Evolutionary conservation across 805 yeast genomes (phyloP), one percentile per base, ranked within the genome.

Genomic region (Metschnikowia lunata): DNA sequence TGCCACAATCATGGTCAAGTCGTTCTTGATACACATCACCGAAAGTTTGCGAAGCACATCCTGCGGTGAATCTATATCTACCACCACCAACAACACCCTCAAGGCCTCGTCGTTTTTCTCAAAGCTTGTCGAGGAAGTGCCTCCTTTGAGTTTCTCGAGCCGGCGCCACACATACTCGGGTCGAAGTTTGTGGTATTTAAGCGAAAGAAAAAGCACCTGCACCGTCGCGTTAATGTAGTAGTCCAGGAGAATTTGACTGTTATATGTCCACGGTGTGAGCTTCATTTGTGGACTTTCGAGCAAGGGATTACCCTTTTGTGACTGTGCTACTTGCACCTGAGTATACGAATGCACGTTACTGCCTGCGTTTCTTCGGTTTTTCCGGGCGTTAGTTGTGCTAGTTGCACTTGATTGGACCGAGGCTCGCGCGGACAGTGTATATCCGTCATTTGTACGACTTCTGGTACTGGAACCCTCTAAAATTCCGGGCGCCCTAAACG

Each of bases 261-360:
- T 82, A 67, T 59, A 80, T 52, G 80, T 77, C 76, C 68, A 79
- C 43, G 70, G 76, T 0, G 72, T 75, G 38, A 71, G 72, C 37
- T 76, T 77, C 59, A 85, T 61, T 43, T 59, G 48, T 4, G 74
- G 63, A 29, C 72, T 67, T 37, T 74, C 74, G 7, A 86, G 62
- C 34, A 85, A 59, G 6, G 91, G 91, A 56, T 86, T 86, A 1
- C 87, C 90, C 39, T 75, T 79, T 58, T 86, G 93, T 0, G 83
- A 72, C 33, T 78, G 76, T 34, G 82, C 76, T 5, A 85, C 86
- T 34, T 76, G 72, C 0, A 82, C 71, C 3, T 76, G 62, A 14
- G 54, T 43, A 34, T 52, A 45, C 6, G 51, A 47, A 23, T 47
- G 47, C 18, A 45, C 49, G 57, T 39, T 46, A 8, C 39, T 11